Evolutionary conservation across 768 basidiomycete genomes (phyloP).

Genomic region (Tephrocybe sp.): DNA sequence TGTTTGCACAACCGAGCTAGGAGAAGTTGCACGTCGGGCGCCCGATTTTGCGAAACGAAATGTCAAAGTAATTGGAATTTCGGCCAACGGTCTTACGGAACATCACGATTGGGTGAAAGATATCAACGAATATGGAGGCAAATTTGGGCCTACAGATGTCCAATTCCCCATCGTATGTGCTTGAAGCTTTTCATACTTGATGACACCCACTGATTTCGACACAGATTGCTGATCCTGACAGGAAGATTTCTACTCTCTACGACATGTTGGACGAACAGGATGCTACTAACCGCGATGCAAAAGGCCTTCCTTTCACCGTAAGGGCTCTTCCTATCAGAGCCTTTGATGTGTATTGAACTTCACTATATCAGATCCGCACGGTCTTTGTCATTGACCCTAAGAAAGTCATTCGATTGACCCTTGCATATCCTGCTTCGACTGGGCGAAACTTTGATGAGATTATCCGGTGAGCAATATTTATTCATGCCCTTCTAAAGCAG

Average conservation of each 20-base stretch:
- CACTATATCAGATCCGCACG: slow-evolving; percentile 72
- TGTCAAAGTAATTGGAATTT: slow-evolving; percentile 93
- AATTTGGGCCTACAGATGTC: slow-evolving; percentile 69
- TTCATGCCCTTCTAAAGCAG: neutral
- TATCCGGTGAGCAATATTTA: slow-evolving; percentile 36
- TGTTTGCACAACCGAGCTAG: slow-evolving; percentile 96
- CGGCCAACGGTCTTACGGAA: slow-evolving; percentile 83
- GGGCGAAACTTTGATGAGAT: slow-evolving; percentile 87
- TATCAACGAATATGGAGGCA: slow-evolving; percentile 79
- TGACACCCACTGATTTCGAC: neutral
- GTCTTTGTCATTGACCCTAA: slow-evolving; percentile 98
- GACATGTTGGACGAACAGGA: slow-evolving; percentile 98
- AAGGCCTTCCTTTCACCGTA: slow-evolving; percentile 93
- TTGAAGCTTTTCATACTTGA: slow-evolving; percentile 3
- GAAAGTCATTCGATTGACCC: slow-evolving; percentile 86
- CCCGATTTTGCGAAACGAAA: slow-evolving; percentile 83
- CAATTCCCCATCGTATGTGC: slow-evolving; percentile 88
- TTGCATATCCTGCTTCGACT: slow-evolving; percentile 94
- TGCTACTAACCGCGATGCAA: slow-evolving; percentile 81
- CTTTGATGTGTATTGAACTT: neutral
- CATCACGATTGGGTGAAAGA: slow-evolving; percentile 90
- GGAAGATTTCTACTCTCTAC: slow-evolving; percentile 82
- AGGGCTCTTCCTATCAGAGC: slow-evolving; percentile 7
- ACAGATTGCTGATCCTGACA: slow-evolving; percentile 90
- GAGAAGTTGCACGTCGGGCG: slow-evolving; percentile 88